Evolutionary conservation across 108 stramenopile species (phyloP).

Genomic region (Fragilariopsis cylindrus): DNA sequence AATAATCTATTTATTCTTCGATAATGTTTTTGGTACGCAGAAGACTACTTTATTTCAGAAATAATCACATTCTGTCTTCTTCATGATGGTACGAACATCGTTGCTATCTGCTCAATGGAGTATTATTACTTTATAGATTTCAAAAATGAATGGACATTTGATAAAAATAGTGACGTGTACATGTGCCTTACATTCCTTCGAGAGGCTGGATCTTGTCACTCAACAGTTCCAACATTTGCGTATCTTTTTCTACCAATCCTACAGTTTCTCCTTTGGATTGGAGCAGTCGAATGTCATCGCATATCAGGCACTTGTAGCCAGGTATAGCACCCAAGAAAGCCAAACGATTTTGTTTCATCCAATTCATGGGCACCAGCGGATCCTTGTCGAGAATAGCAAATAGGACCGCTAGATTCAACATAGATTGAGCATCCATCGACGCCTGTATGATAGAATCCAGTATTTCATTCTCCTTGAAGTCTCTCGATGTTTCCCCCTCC

Average conservation of each 20-base stretch:
- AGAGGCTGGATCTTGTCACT: constrained; percentile 10
- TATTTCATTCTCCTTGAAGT: constrained; percentile 1
- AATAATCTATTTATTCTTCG: too few relatives aligned
- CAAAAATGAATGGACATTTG: too few relatives aligned
- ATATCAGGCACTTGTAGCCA: constrained; percentile 21
- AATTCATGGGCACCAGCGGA: constrained; percentile 24
- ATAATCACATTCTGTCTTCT: too few relatives aligned
- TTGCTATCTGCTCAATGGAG: too few relatives aligned
- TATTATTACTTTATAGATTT: too few relatives aligned
- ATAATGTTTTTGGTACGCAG: too few relatives aligned
- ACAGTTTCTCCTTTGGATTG: neutral
- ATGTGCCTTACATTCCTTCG: constrained; percentile 14
- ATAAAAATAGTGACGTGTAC: too few relatives aligned
- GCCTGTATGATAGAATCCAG: neutral
- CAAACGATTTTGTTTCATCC: constrained; percentile 28
- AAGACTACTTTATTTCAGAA: too few relatives aligned
- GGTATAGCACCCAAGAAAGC: constrained; percentile 28
- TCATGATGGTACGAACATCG: too few relatives aligned
- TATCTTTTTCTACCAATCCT: neutral
- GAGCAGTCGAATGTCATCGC: constrained; percentile 15
- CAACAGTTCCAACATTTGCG: constrained; percentile 6
- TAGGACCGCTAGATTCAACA: constrained; percentile 24
- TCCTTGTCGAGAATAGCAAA: constrained; percentile 25
- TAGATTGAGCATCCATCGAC: neutral
- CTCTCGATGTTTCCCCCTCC: constrained; percentile 8